These are phyloP conservation scores for Dysphania ambrosioides DNA, from an alignment of 148 eudicot genomes.

Conservation along the genomic window DNA sequence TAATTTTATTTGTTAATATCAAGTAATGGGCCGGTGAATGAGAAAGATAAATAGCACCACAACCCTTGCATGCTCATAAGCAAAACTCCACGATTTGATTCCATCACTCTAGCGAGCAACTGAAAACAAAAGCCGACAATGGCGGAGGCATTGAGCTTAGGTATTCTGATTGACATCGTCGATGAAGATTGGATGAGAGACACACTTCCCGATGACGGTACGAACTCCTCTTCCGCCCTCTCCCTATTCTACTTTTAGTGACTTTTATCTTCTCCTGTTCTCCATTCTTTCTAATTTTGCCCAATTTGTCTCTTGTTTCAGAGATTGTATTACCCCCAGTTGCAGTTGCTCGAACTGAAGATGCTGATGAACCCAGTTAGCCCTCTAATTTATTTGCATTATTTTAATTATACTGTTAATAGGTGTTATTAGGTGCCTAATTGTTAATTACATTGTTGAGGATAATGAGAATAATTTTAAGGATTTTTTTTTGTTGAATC, in stretches of 20 bases:
- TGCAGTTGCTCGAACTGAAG: constrained; percentile 57
- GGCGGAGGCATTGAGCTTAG: constrained; percentile 65
- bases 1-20: no score
- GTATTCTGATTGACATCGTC: constrained; percentile 70
- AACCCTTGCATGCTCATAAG: no score
- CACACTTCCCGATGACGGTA: constrained; percentile 83
- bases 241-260: background rate
- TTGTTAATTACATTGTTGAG: no score
- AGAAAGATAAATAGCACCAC: no score
- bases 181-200: constrained; percentile 97
- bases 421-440: background rate
- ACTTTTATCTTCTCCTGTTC: background rate
- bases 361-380: constrained; percentile 76
- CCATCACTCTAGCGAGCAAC: no score
- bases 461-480: background rate
- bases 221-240: background rate
- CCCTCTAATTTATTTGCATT: background rate
- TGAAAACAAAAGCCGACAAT: no score
- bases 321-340: constrained; percentile 65
- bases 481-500: background rate
- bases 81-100: no score
- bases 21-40: no score
- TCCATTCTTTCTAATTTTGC: background rate
- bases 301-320: constrained; percentile 20
- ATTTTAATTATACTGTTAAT: background rate